Base-by-base conservation (phyloP, 2,329 filamentous ascomycete species). In the Cytospora chrysosperma region DNA sequence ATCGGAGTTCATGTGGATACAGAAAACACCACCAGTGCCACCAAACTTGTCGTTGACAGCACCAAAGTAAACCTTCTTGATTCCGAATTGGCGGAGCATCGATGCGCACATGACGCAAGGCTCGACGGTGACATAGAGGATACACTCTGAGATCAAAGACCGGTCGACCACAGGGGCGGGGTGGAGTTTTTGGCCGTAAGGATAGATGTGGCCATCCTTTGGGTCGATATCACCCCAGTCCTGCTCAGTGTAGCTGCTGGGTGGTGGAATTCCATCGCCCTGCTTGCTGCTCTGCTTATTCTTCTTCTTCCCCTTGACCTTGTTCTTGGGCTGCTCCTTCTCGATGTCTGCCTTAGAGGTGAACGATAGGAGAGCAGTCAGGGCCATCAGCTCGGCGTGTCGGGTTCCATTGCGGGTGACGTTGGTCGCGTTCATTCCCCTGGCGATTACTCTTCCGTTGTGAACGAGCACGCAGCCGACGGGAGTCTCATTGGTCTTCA, bases 51-150 rank as follows among this genome's bases (percentile, higher is more conserved):
- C 95, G 75, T 99, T 99, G 70, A 91, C 87, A 65, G 93, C 96
- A 5, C 95, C 96, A 75, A 95, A 99, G 76, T 94, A 98, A 34
- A 99, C 95, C 69, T 89, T 90, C 67, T 90, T 86, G 75, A 99
- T 93, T 17, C 88, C 86, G 68, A 96, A 89, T 76, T 99, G 96
- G 58, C 93, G 87, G 57, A 99, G 83, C 59, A 96, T 87, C 8
- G 93, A 96, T 15, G 95, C 95, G 74, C 95, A 99, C 95, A 99
- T 99, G 78, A 99, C 92, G 75, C 95, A 99, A 5, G 95, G 95
- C 77, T 99, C 96, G 60, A 99, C 94, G 0, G 95, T 99, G 56
- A 99, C 95, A 76, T 99, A 99, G 58, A 99, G 85, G 12, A 88
- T 90, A 69, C 83, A 84, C 68, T 93, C 85, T 47, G 80, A 81